phyloP scores from a whole-genome alignment of 73 alveolate genomes.

The Paramecium sexaurelia region DNA sequence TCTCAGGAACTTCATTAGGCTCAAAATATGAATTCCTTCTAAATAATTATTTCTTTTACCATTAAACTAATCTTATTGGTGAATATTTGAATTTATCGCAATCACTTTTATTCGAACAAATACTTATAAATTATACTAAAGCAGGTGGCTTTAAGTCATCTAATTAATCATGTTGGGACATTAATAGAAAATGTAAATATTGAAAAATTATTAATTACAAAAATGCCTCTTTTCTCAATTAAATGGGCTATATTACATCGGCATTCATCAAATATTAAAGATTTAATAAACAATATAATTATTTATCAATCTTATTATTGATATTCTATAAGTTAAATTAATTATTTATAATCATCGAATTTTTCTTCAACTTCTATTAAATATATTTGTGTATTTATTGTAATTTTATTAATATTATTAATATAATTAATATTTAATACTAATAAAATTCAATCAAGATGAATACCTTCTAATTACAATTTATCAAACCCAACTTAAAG shows the following conservation, averaged over 20 bases:
- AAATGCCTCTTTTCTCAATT: background rate
- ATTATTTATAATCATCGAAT: background rate
- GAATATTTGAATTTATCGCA: background rate
- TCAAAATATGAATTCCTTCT: background rate
- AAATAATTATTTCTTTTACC: background rate
- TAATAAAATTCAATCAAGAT: background rate
- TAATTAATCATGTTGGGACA: background rate
- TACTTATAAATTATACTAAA: background rate
- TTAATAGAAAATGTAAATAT: background rate
- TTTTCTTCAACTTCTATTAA: background rate
- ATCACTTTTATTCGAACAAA: background rate
- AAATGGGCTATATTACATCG: background rate
- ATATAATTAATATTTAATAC: background rate
- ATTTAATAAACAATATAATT: background rate
- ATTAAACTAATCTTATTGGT: background rate
- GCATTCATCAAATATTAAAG: background rate
- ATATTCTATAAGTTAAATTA: background rate
- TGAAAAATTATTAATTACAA: background rate
- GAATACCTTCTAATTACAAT: background rate
- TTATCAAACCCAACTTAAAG: background rate
- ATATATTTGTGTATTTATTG: too few species aligned
- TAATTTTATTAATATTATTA: background rate
- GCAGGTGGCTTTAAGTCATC: constrained; percentile 23
- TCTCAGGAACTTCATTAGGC: background rate
- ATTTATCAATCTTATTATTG: background rate